Percentiles rank a stretch among this genome's conserved stretches.
Conservation (phyloP, 2,329 filamentous ascomycete genomes). For the Diaporthe sp. region DNA sequence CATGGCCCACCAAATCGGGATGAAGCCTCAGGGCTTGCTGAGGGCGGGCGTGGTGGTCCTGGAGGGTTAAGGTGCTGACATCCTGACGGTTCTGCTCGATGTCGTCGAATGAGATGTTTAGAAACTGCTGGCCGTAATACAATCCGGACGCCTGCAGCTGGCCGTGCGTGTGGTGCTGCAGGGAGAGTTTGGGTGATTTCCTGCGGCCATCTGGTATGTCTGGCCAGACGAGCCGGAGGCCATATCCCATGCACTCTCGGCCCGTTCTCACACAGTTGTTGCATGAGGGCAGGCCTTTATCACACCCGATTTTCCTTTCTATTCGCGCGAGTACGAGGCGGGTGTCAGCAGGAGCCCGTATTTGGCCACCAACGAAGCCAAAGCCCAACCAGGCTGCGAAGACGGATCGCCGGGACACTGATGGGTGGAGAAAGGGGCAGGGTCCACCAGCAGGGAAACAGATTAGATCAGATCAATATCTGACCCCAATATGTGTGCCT, state of each 20-base stretch:
- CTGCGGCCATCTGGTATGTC: constrained; percentile 60
- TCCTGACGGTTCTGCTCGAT: constrained; percentile 44
- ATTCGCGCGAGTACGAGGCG: constrained; percentile 26
- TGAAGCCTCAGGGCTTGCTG: constrained; percentile 46
- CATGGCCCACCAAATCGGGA: constrained; percentile 46
- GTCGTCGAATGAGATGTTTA: constrained; percentile 55
- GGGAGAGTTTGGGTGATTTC: constrained; percentile 39
- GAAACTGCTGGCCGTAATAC: constrained; percentile 52
- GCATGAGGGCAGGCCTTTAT: constrained; percentile 56
- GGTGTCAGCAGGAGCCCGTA: constrained; percentile 11
- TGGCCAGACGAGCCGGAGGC: constrained; percentile 60
- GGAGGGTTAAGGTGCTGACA: constrained; percentile 47
- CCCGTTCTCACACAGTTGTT: constrained; percentile 57
- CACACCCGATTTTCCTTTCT: constrained; percentile 63
- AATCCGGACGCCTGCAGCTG: constrained; percentile 44
- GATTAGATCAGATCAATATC: constrained; percentile 11
- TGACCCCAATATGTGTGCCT: no score
- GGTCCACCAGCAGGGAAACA: not conserved
- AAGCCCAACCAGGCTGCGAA: constrained; percentile 6
- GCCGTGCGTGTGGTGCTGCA: constrained; percentile 19
- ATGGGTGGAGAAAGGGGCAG: constrained; percentile 2
- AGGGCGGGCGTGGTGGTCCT: constrained; percentile 43
- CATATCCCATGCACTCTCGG: constrained; percentile 58
- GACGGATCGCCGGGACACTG: not conserved
- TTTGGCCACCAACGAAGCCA: constrained; percentile 11